phyloP scores from a whole-genome alignment of 352 stramenopile species.

The Globisporangium spiculum region DNA sequence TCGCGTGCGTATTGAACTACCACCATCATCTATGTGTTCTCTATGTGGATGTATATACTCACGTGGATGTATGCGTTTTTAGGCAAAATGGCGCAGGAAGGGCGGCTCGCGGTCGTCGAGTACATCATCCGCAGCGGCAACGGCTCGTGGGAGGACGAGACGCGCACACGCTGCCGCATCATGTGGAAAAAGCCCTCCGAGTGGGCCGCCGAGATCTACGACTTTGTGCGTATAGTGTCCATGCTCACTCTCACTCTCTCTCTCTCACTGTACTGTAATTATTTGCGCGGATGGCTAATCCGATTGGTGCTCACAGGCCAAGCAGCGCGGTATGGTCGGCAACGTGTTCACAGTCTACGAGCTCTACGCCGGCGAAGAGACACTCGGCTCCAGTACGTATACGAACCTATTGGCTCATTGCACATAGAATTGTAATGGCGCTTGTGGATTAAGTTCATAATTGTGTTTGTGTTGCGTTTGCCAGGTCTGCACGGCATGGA shows the following conservation, averaged over 20 bases:
- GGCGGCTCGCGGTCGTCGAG: conserved; percentile 63
- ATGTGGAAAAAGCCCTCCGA: conserved; percentile 85
- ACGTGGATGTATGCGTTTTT: not conserved
- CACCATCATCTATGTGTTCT: too few relatives aligned
- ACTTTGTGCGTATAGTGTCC: conserved; percentile 50
- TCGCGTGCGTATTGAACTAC: conserved; percentile 33
- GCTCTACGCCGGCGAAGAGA: conserved; percentile 82
- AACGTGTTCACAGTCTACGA: conserved; percentile 87
- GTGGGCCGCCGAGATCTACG: conserved; percentile 83
- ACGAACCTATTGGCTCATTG: not conserved
- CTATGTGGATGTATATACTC: not conserved
- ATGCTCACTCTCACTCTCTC: not conserved
- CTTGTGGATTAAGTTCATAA: not conserved
- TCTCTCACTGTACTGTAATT: not conserved
- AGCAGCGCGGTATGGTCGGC: conserved; percentile 67
- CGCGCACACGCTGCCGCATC: conserved; percentile 71
- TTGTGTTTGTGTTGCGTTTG: not conserved
- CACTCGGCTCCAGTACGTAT: conserved; percentile 63
- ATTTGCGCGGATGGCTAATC: conserved; percentile 11
- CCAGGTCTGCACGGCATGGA: conserved; percentile 81
- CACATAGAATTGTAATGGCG: not conserved
- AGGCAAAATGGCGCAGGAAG: conserved; percentile 74
- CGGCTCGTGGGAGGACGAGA: conserved; percentile 78
- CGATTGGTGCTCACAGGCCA: conserved; percentile 33
- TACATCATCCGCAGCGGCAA: conserved; percentile 77